Conservation (phyloP, 805 yeast species). For the Saturnispora serradocipensis region DNA sequence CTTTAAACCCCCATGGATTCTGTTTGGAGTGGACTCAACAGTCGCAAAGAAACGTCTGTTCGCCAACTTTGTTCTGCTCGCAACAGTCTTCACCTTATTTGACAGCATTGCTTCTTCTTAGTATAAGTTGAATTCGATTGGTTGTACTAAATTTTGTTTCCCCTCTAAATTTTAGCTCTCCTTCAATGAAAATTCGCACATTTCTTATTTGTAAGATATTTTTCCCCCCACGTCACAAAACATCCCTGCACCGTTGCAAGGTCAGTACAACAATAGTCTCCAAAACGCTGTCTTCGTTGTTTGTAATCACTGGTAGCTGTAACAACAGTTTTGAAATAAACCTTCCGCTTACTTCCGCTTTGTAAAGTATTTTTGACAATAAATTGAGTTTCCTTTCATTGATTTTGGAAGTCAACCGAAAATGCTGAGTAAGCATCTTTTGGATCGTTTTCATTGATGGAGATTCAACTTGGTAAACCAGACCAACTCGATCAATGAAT, state of each 20-base stretch:
- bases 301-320: not conserved
- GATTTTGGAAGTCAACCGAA: not conserved
- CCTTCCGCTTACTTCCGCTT: not conserved
- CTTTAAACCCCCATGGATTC: conserved; percentile 62
- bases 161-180: not conserved
- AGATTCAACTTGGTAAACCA: conserved; percentile 26
- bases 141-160: conserved; percentile 2
- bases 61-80: not conserved
- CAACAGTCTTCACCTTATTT: not conserved
- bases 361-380: not conserved
- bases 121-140: conserved; percentile 5
- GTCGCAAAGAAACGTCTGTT: conserved; percentile 29
- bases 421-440: not conserved
- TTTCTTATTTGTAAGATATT: not conserved
- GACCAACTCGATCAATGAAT: conserved; percentile 36
- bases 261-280: not conserved
- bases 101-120: conserved; percentile 10
- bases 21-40: conserved; percentile 40
- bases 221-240: not conserved
- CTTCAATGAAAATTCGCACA: not conserved
- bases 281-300: not conserved
- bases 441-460: conserved; percentile 22
- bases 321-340: not conserved
- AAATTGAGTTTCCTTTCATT: not conserved
- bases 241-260: conserved; percentile 8